Conservation (phyloP, 495 filamentous ascomycete species). For the Penicillium tannophilum region DNA sequence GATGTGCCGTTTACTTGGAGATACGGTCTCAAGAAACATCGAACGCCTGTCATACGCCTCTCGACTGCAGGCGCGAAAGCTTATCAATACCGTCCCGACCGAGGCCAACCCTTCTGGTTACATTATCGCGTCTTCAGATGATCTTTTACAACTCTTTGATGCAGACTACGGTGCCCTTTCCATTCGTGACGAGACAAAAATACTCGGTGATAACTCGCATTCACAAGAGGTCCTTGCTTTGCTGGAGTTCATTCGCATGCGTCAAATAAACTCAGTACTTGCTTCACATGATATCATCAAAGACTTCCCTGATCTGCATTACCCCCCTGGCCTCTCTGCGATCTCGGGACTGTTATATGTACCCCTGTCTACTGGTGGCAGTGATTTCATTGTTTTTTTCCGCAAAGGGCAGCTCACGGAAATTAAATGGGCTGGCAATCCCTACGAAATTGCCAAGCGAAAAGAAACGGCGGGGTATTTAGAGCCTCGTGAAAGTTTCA, state of each 20-base stretch:
- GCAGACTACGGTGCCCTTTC: conserved; percentile 87
- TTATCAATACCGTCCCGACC: conserved; percentile 62
- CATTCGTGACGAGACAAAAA: conserved; percentile 85
- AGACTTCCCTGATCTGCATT: conserved; percentile 84
- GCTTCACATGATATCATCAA: conserved; percentile 73
- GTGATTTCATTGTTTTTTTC: conserved; percentile 93
- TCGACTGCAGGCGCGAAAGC: conserved; percentile 61
- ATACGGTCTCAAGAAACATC: conserved; percentile 84
- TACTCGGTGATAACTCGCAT: conserved; percentile 72
- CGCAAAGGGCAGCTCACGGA: conserved; percentile 75
- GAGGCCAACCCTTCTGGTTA: conserved; percentile 86
- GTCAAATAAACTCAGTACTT: conserved; percentile 73
- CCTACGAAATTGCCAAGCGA: conserved; percentile 68
- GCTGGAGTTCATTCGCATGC: conserved; percentile 81
- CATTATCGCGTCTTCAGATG: conserved; percentile 88
- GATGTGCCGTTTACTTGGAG: conserved; percentile 91
- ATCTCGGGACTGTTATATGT: conserved; percentile 86
- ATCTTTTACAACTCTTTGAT: conserved; percentile 82
- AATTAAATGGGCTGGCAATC: conserved; percentile 93
- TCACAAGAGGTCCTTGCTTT: conserved; percentile 84
- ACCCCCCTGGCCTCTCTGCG: conserved; percentile 74
- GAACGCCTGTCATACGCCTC: conserved; percentile 88
- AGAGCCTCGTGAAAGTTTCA: conserved; percentile 40
- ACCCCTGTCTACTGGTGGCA: conserved; percentile 73
- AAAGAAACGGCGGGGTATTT: conserved; percentile 36